These are phyloP conservation scores for Saturnispora quitensis DNA, from an alignment of 805 yeast species.

Conservation along the genomic window DNA sequence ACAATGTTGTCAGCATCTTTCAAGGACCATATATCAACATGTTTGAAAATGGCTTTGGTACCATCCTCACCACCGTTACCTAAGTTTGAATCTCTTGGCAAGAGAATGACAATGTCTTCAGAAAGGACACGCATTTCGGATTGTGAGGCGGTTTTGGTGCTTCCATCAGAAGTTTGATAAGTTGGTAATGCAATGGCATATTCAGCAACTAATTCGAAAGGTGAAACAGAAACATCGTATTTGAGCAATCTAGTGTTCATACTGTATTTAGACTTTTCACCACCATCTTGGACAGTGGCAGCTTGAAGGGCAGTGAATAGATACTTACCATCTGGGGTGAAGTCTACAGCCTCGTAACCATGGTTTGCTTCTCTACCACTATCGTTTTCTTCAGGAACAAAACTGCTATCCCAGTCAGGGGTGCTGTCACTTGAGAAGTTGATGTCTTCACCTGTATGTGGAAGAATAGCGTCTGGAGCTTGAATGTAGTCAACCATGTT, in stretches of 20 bases:
- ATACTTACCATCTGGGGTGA: slow-evolving; percentile 26
- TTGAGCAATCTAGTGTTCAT: slow-evolving; percentile 21
- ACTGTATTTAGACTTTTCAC: slow-evolving; percentile 15
- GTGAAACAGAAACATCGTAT: slow-evolving; percentile 19
- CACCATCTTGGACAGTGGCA: slow-evolving; percentile 28
- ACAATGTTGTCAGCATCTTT: slow-evolving; percentile 23
- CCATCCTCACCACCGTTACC: slow-evolving; percentile 19
- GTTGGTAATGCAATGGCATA: slow-evolving; percentile 25
- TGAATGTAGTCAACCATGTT: slow-evolving; percentile 20
- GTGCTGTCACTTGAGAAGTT: slow-evolving; percentile 23
- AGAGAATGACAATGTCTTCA: slow-evolving; percentile 23
- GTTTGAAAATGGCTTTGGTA: slow-evolving; percentile 22
- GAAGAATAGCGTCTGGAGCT: slow-evolving; percentile 26
- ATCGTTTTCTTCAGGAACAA: slow-evolving; percentile 18
- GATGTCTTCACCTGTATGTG: slow-evolving; percentile 18
- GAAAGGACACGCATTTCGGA: slow-evolving; percentile 24
- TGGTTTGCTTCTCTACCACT: slow-evolving; percentile 24
- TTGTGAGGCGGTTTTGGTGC: slow-evolving; percentile 25
- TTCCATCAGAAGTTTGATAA: slow-evolving; percentile 12
- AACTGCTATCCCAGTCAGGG: slow-evolving; percentile 19
- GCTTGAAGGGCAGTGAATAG: slow-evolving; percentile 22
- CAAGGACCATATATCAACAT: slow-evolving; percentile 23
- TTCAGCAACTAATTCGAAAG: slow-evolving; percentile 20
- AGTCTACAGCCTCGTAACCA: slow-evolving; percentile 26
- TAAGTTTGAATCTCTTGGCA: slow-evolving; percentile 24